A percentile compares a stretch with the other conserved stretches of the same genome.
Conservation (phyloP, 306 rosid genomes). For the Dalbergia cochinchinensis region DNA sequence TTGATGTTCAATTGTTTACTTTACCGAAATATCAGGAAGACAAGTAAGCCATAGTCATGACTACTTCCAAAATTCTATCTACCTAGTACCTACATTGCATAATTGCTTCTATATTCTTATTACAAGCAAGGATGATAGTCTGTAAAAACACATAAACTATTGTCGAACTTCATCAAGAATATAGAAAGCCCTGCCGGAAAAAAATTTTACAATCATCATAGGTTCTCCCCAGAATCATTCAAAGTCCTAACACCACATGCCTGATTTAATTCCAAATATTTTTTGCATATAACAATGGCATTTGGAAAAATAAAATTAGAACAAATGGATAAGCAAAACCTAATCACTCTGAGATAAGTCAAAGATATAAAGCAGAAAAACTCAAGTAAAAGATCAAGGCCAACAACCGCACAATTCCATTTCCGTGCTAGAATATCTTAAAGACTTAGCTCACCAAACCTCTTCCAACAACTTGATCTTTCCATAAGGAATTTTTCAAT, state of each 20-base stretch:
- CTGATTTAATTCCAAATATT: not conserved
- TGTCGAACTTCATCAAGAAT: slow-evolving; percentile 25
- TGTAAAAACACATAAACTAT: slow-evolving; percentile 23
- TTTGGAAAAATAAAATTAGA: not conserved
- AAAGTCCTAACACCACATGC: not conserved
- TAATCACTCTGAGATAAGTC: not conserved
- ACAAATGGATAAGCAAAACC: not conserved
- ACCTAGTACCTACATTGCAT: slow-evolving; percentile 24
- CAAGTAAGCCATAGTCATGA: slow-evolving; percentile 13
- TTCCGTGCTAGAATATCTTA: not conserved
- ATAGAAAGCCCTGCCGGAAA: slow-evolving; percentile 16
- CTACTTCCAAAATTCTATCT: slow-evolving; percentile 20
- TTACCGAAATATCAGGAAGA: not conserved
- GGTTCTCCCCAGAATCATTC: not conserved
- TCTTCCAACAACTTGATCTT: not conserved
- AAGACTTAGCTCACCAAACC: not conserved
- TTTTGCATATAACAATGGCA: not conserved
- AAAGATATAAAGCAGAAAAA: slow-evolving; percentile 2
- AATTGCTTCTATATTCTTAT: slow-evolving; percentile 26
- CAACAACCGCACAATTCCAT: not conserved
- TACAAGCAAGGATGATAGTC: not conserved
- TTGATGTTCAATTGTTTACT: slow-evolving; percentile 17
- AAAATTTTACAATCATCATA: not conserved
- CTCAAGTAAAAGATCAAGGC: not conserved
- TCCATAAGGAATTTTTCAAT: not conserved